Evolutionary conservation across 1,284 basidiomycete species (phyloP).

Genomic region (Trametes hirsuta): DNA sequence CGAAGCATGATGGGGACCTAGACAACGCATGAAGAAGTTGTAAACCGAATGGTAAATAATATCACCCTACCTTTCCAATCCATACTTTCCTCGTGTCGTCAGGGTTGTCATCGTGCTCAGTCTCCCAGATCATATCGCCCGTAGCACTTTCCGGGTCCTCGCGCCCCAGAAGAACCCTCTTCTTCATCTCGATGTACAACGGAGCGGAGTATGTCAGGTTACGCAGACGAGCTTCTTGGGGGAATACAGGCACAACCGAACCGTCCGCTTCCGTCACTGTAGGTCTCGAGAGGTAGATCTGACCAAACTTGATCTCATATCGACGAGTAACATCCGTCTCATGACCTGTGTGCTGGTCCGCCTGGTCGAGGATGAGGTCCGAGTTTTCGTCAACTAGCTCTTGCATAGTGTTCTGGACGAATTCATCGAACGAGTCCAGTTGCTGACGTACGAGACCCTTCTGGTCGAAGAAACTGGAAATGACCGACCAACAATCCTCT

Average conservation of each 20-base stretch:
- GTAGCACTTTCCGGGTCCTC: slow-evolving; percentile 83
- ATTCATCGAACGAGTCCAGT: slow-evolving; percentile 98
- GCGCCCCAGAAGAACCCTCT: slow-evolving; percentile 79
- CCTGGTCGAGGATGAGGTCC: slow-evolving; percentile 94
- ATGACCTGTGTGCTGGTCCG: slow-evolving; percentile 91
- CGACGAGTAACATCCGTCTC: slow-evolving; percentile 81
- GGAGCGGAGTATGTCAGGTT: slow-evolving; percentile 97
- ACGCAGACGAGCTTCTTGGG: slow-evolving; percentile 95
- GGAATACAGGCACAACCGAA: slow-evolving; percentile 90
- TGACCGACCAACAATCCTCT: slow-evolving; percentile 95
- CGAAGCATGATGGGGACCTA: slow-evolving; percentile 98
- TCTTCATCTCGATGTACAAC: slow-evolving; percentile 95
- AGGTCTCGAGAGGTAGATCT: slow-evolving; percentile 95
- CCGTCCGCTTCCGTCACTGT: slow-evolving; percentile 97
- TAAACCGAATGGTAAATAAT: neutral
- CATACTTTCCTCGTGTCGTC: slow-evolving; percentile 86
- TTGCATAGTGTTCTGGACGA: slow-evolving; percentile 99
- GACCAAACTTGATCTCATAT: slow-evolving; percentile 97
- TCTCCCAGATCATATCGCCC: slow-evolving; percentile 84
- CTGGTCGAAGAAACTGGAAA: slow-evolving; percentile 95
- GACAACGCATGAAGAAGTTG: slow-evolving; percentile 6
- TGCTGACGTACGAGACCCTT: slow-evolving; percentile 98
- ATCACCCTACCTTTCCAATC: slow-evolving; percentile 86
- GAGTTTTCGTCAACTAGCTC: slow-evolving; percentile 97
- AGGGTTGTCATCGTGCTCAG: slow-evolving; percentile 66